phyloP scores from a whole-genome alignment of 2,329 filamentous ascomycete genomes.

The Fusarium abutilonis region DNA sequence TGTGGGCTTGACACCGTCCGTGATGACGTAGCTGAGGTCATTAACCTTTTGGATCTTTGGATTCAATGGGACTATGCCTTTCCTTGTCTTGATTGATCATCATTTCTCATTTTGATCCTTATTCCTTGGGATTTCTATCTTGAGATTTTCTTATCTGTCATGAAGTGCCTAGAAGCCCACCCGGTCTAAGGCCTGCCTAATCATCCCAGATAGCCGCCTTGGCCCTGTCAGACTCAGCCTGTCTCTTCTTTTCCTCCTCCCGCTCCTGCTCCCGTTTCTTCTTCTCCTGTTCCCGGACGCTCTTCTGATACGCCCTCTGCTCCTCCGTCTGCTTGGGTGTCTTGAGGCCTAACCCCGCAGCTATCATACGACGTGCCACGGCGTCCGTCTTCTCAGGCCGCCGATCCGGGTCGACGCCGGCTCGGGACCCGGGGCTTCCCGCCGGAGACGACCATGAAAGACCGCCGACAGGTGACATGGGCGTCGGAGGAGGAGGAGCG shows the following conservation, averaged over 20 bases:
- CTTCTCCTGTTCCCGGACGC: conserved; percentile 84
- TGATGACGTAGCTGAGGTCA: no score
- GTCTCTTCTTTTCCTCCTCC: conserved; percentile 68
- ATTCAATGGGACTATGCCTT: no score
- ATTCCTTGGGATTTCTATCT: no score
- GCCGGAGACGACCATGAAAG: conserved; percentile 32
- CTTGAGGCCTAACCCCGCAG: conserved; percentile 83
- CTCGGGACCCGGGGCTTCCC: conserved; percentile 19
- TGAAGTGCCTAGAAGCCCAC: no score
- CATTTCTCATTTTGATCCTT: no score
- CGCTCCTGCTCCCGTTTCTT: conserved; percentile 78
- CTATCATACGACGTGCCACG: conserved; percentile 89
- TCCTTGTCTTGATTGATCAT: no score
- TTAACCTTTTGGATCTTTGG: no score
- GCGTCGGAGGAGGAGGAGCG: conserved; percentile 72
- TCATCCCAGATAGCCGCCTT: conserved; percentile 90
- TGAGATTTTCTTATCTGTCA: no score
- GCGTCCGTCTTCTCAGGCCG: conserved; percentile 93
- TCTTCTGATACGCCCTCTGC: conserved; percentile 85
- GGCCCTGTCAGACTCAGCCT: conserved; percentile 75
- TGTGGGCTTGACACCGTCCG: no score
- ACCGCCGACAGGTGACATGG: conserved; percentile 61
- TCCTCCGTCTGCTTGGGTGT: conserved; percentile 86
- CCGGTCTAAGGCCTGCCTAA: conserved; percentile 44
- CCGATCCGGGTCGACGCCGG: conserved; percentile 30